Conservation (phyloP, 2,329 filamentous ascomycete species). For the Orbilia brochopaga region DNA sequence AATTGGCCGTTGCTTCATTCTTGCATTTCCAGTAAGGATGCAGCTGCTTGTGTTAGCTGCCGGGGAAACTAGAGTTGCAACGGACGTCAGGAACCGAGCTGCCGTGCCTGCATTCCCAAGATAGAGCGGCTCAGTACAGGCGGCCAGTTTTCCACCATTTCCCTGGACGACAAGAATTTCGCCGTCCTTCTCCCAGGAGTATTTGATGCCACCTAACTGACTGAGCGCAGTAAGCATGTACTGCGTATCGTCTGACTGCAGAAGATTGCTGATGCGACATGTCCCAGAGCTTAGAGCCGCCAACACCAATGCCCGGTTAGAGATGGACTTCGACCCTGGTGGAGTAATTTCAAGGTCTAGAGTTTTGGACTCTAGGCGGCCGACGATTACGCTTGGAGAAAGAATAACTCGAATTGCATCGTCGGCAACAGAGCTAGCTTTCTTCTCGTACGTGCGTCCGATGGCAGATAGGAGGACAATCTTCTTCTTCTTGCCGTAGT, state of each 20-base stretch:
- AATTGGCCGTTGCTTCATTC: slow-evolving; percentile 96
- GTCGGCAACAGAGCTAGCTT: slow-evolving; percentile 88
- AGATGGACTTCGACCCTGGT: slow-evolving; percentile 96
- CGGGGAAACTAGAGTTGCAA: slow-evolving; percentile 80
- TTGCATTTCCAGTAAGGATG: slow-evolving; percentile 86
- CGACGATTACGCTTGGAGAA: slow-evolving; percentile 75
- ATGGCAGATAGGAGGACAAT: slow-evolving; percentile 91
- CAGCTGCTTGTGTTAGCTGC: slow-evolving; percentile 69
- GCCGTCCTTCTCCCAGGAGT: slow-evolving; percentile 93
- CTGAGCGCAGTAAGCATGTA: slow-evolving; percentile 94
- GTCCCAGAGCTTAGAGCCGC: slow-evolving; percentile 85
- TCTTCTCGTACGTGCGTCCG: slow-evolving; percentile 82
- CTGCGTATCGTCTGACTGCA: slow-evolving; percentile 96
- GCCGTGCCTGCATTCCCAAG: slow-evolving; percentile 96
- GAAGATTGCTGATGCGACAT: slow-evolving; percentile 86
- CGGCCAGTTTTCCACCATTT: slow-evolving; percentile 82
- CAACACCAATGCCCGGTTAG: slow-evolving; percentile 91
- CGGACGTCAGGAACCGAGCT: slow-evolving; percentile 90
- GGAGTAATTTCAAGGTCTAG: slow-evolving; percentile 80
- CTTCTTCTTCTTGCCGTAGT: slow-evolving; percentile 92
- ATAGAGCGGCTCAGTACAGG: slow-evolving; percentile 79
- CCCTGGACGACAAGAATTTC: slow-evolving; percentile 86
- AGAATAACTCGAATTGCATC: slow-evolving; percentile 80
- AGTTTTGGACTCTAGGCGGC: slow-evolving; percentile 61
- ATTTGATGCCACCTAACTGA: slow-evolving; percentile 82